A percentile compares a stretch with the other conserved stretches of the same genome.
Evolutionary conservation across 192 early-diverging fungal genomes (phyloP).

Genomic region (Chytriomyces sp.): DNA sequence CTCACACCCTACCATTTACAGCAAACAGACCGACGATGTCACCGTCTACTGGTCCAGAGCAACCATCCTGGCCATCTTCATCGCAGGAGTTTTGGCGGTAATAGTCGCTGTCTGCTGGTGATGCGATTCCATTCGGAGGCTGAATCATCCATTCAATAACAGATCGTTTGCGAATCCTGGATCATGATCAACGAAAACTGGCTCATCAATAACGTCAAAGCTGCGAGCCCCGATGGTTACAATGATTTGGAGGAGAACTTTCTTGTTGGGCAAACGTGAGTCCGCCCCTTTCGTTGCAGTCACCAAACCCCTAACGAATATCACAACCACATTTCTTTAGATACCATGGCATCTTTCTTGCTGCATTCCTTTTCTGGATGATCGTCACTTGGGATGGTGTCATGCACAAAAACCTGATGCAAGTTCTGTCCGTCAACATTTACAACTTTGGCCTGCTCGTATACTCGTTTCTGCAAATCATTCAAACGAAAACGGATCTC

Average conservation of each 20-base stretch:
- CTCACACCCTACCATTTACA: not conserved
- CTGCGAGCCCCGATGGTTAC: not conserved
- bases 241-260: not conserved
- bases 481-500: constrained; percentile 16
- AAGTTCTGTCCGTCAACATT: constrained; percentile 10
- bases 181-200: constrained; percentile 28
- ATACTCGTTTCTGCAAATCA: constrained; percentile 24
- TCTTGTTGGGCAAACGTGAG: not conserved
- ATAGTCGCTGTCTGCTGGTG: not conserved
- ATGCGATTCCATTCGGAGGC: not conserved
- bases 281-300: not conserved
- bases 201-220: not conserved
- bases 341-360: constrained; percentile 27
- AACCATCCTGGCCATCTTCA: not conserved
- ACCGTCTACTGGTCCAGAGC: constrained; percentile 15
- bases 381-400: constrained; percentile 23
- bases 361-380: constrained; percentile 23
- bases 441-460: constrained; percentile 34
- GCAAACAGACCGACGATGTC: constrained; percentile 19
- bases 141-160: not conserved
- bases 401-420: constrained; percentile 32
- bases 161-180: constrained; percentile 21
- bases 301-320: not conserved
- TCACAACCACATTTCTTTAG: not conserved
- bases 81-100: constrained; percentile 4